Base-by-base conservation (phyloP, 192 early-diverging fungal genomes). In the Entomortierella lignicola region DNA sequence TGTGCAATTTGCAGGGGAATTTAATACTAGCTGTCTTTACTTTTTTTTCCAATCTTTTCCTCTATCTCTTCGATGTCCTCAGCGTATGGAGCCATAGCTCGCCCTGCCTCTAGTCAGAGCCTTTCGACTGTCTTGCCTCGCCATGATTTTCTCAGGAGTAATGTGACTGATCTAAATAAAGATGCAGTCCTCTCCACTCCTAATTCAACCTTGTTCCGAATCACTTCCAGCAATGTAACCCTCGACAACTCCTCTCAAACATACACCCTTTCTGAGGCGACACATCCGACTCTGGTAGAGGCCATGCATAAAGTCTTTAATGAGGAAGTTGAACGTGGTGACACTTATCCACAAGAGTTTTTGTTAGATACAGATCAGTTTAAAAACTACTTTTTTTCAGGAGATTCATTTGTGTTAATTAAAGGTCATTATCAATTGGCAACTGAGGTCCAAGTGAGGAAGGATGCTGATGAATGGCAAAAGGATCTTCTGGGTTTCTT, bases 271-370 rank as follows among this genome's bases (percentile, higher is more conserved):
- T 47, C 57, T 18, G 55, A 29, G 0, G 21, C n/a, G 6, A 41
- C 26, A 15, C 75, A 70, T 31, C 21, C 32, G 3, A 29, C 67
- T 20, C 30, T 85, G 18, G 57, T 89, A 27, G 34, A 60, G 20
- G 61, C 70, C 52, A 79, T 91, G 53, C 84, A 85, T 23, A 25
- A 63, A 18, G 59, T 92, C 20, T 86, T 94, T 61, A 94, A 92
- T 59, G 55, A 62, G 4, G 90, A 91, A 54, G 86, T 94, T 29
- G 81, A 83, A 29, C 69, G 69, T n/a, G 93, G 93, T 17, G 87
- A 87, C 44, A 92, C 91, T 17, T 94, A 94, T 58, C 92, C 93
- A 20, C 89, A 91, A 61, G 91, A 91, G 73, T 67, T 75, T 48
- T 17, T 27, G 18, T 52, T 90, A 48, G 66, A 69, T 42, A 47